Conservation (phyloP, 495 filamentous ascomycete species). For the Hypoxylon subgilvum region DNA sequence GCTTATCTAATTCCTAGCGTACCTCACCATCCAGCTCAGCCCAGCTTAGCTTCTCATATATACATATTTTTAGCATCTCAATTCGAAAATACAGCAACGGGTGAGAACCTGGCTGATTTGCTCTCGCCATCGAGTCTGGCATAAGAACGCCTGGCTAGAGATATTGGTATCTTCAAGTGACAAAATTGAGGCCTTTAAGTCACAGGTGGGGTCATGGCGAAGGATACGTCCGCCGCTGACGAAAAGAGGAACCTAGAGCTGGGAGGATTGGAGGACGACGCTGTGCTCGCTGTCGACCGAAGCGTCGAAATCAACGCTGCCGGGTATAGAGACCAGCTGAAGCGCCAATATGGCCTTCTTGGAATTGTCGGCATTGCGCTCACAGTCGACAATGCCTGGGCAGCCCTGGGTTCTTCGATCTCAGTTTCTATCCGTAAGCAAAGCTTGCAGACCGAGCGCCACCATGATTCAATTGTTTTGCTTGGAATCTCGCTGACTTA, state of each 20-base stretch:
- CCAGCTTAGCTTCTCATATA: neutral
- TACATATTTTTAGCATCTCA: neutral
- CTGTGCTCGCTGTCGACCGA: conserved; percentile 43
- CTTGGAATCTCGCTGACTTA: conserved; percentile 7
- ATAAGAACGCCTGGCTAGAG: neutral
- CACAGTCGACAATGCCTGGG: conserved; percentile 63
- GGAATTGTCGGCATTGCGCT: conserved; percentile 59
- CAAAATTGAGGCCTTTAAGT: neutral
- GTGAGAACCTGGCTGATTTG: neutral
- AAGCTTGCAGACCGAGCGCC: neutral
- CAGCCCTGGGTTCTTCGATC: conserved; percentile 60
- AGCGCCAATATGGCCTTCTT: conserved; percentile 61
- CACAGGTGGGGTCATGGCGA: conserved; percentile 13
- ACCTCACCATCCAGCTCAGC: neutral
- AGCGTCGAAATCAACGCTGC: conserved; percentile 59
- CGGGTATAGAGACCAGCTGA: conserved; percentile 61
- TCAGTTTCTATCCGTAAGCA: conserved; percentile 59
- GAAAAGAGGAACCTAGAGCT: conserved; percentile 41
- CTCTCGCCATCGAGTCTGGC: neutral
- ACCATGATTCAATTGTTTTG: neutral
- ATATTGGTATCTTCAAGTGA: neutral
- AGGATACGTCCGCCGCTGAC: conserved; percentile 40
- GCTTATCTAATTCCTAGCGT: conserved; percentile 5
- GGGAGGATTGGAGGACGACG: conserved; percentile 38
- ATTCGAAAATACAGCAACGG: neutral